phyloP scores from a whole-genome alignment of 352 stramenopile genomes.

The Phytophthora podocarpi region DNA sequence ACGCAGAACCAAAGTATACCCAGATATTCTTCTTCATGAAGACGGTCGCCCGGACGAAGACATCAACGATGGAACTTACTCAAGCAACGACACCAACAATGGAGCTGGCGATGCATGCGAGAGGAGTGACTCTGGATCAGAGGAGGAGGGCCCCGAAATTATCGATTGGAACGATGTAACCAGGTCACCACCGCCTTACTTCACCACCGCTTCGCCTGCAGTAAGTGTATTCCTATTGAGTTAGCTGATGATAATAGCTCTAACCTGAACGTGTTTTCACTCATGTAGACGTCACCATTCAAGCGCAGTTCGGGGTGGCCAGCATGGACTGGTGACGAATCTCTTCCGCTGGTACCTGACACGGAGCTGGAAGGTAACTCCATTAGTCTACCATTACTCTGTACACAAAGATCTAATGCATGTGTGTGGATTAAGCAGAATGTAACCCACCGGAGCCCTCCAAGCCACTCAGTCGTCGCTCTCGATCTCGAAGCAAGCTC shows the following conservation, averaged over 20 bases:
- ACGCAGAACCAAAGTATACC: neutral
- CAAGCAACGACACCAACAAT: conserved; percentile 10
- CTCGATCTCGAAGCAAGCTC: conserved; percentile 23
- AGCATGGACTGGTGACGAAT: conserved; percentile 28
- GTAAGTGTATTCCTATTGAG: neutral
- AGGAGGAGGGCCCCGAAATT: conserved; percentile 19
- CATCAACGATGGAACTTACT: conserved; percentile 5
- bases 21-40: conserved; percentile 25
- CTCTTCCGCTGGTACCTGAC: conserved; percentile 1
- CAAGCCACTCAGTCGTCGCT: neutral
- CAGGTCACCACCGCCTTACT: conserved; percentile 27
- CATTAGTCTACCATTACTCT: neutral
- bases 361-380: conserved; percentile 21
- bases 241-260: neutral
- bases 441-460: conserved; percentile 8
- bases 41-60: conserved; percentile 12
- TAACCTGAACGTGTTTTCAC: neutral
- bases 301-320: conserved; percentile 33
- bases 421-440: conserved; percentile 1
- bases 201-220: conserved; percentile 12
- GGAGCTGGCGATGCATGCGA: conserved; percentile 20
- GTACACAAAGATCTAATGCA: neutral
- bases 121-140: conserved; percentile 7
- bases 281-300: conserved; percentile 28
- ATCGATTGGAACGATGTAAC: conserved; percentile 25